A percentile compares a stretch with the other conserved stretches of the same genome.
Conservation (phyloP, 257 asterid genomes). For the Solanum chilense region DNA sequence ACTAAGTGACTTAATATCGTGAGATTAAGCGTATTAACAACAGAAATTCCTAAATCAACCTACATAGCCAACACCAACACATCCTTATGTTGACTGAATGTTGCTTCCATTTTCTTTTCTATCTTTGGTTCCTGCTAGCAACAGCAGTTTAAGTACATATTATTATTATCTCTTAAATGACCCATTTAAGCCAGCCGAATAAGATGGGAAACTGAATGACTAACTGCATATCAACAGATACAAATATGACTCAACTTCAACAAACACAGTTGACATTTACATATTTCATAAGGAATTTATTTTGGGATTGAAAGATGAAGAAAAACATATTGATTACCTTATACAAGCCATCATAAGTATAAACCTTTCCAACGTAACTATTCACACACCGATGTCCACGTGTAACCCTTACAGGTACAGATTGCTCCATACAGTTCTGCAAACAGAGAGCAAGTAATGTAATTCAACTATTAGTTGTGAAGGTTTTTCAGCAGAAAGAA, state of each 20-base stretch:
- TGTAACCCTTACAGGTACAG: constrained; percentile 60
- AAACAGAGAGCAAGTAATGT: background rate
- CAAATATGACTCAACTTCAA: background rate
- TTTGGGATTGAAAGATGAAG: background rate
- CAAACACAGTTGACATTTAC: background rate
- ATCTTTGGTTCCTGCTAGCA: background rate
- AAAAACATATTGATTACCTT: constrained; percentile 26
- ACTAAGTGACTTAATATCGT: background rate
- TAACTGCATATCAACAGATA: background rate
- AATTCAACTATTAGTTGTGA: background rate
- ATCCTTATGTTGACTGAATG: background rate
- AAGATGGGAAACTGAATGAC: background rate
- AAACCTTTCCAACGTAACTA: constrained; percentile 85
- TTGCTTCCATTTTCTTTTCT: background rate
- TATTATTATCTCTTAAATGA: background rate
- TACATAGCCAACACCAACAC: background rate
- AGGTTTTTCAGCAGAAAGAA: background rate
- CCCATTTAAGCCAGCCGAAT: background rate
- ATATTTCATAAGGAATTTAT: background rate
- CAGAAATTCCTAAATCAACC: background rate
- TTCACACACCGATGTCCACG: constrained; percentile 71
- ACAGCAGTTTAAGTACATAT: background rate
- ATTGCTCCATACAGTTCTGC: constrained; percentile 64
- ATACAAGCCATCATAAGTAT: constrained; percentile 89
- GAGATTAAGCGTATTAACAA: background rate